A percentile compares a stretch with the other conserved stretches of the same genome.
Conservation (phyloP, 192 early-diverging fungal species). For the Podila horticola region DNA sequence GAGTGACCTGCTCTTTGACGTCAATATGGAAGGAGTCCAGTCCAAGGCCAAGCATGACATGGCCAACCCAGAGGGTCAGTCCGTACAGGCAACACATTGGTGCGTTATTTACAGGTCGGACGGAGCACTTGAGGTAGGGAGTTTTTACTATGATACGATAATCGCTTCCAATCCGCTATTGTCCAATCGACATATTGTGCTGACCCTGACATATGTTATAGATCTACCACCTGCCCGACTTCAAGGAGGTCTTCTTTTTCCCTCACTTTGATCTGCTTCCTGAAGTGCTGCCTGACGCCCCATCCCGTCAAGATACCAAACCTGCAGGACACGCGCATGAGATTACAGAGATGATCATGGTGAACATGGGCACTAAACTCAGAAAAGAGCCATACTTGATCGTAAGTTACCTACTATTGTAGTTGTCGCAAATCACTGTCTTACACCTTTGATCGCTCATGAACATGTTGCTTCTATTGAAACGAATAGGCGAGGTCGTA, state of each 20-base stretch:
- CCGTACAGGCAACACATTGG: conserved; percentile 65
- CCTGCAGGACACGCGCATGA: conserved; percentile 53
- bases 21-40: conserved; percentile 34
- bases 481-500: conserved; percentile 67
- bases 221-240: conserved; percentile 66
- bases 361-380: conserved; percentile 66
- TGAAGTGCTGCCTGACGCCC: conserved; percentile 60
- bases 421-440: background rate
- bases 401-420: conserved; percentile 53
- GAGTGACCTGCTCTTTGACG: conserved; percentile 42
- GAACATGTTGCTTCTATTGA: background rate
- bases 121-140: conserved; percentile 69
- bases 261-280: conserved; percentile 71
- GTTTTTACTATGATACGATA: background rate
- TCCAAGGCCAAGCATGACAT: conserved; percentile 25
- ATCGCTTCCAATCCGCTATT: background rate
- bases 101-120: conserved; percentile 70
- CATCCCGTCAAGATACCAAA: conserved; percentile 51
- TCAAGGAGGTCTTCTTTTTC: conserved; percentile 65
- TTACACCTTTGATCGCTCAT: background rate
- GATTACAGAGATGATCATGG: conserved; percentile 77
- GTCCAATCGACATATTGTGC: background rate
- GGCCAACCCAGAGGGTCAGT: conserved; percentile 50
- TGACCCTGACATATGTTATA: conserved; percentile 4
- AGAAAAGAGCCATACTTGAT: conserved; percentile 73